These are phyloP conservation scores for Candida rishiriensis DNA, from an alignment of 805 yeast genomes.

Conservation along the genomic window DNA sequence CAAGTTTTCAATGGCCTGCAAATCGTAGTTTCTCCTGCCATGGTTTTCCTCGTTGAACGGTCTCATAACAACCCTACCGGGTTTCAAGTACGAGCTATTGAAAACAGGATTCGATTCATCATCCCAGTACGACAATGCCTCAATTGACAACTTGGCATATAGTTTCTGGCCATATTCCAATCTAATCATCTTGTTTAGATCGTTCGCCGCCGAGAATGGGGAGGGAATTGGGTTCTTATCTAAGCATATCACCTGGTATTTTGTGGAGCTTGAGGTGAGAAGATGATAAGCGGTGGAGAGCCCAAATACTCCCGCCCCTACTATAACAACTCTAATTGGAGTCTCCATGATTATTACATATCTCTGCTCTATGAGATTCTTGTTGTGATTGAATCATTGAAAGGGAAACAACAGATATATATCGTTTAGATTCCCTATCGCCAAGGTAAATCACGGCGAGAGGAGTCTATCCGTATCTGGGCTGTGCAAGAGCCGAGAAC, in stretches of 20 bases:
- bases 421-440: too few species aligned
- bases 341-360: neutral
- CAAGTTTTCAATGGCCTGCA: conserved; percentile 21
- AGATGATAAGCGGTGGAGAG: conserved; percentile 29
- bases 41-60: conserved; percentile 19
- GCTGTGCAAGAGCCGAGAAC: too few species aligned
- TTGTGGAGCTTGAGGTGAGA: conserved; percentile 5
- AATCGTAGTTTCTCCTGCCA: conserved; percentile 24
- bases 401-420: too few species aligned
- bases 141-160: conserved; percentile 27
- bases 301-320: conserved; percentile 35
- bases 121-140: conserved; percentile 28
- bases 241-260: conserved; percentile 17
- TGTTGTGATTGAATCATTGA: too few species aligned
- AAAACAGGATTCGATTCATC: conserved; percentile 19
- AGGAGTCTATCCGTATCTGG: too few species aligned
- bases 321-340: conserved; percentile 5
- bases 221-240: conserved; percentile 31
- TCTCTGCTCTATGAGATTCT: too few species aligned
- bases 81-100: conserved; percentile 16
- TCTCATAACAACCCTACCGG: conserved; percentile 29
- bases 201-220: conserved; percentile 30
- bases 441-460: too few species aligned
- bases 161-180: conserved; percentile 26
- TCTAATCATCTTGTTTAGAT: conserved; percentile 31